Conservation (phyloP, 176 grass and related monocot species). For the Typha latifolia region DNA sequence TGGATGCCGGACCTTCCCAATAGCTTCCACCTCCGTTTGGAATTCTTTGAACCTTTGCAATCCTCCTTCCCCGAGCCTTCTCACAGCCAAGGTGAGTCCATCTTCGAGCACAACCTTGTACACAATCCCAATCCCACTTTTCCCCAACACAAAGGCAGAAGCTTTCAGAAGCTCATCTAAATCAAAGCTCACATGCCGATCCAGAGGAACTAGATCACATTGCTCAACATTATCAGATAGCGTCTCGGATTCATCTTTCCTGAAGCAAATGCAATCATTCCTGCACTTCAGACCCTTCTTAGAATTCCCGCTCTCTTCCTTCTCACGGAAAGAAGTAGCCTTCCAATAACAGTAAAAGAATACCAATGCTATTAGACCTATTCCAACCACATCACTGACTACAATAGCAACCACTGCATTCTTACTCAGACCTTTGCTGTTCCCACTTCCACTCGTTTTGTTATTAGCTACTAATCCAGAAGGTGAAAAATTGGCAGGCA, state of each 20-base stretch:
- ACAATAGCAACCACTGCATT: slow-evolving; percentile 50
- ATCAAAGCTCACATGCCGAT: slow-evolving; percentile 54
- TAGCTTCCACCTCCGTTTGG: slow-evolving; percentile 78
- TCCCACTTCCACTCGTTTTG: slow-evolving; percentile 12
- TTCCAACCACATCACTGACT: slow-evolving; percentile 58
- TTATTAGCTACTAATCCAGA: slow-evolving; percentile 4
- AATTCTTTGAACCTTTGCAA: slow-evolving; percentile 90
- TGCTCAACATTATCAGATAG: slow-evolving; percentile 52
- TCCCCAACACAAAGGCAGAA: slow-evolving; percentile 78
- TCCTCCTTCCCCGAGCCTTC: slow-evolving; percentile 76
- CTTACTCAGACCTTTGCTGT: slow-evolving; percentile 48
- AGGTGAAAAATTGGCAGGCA: slow-evolving; percentile 33
- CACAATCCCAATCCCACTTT: slow-evolving; percentile 83
- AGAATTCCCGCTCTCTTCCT: slow-evolving; percentile 13
- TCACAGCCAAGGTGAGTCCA: slow-evolving; percentile 53
- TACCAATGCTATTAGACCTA: slow-evolving; percentile 52
- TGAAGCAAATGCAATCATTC: slow-evolving; percentile 62
- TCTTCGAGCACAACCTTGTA: slow-evolving; percentile 82
- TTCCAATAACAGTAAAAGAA: slow-evolving; percentile 76
- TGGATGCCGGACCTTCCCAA: slow-evolving; percentile 84
- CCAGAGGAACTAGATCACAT: slow-evolving; percentile 51
- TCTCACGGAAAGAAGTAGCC: slow-evolving; percentile 34
- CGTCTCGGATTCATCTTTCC: slow-evolving; percentile 34
- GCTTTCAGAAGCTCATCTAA: slow-evolving; percentile 78
- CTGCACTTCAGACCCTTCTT: slow-evolving; percentile 22